Evolutionary conservation across 2,329 filamentous ascomycete species (phyloP).

Genomic region (Exophiala viscosa): DNA sequence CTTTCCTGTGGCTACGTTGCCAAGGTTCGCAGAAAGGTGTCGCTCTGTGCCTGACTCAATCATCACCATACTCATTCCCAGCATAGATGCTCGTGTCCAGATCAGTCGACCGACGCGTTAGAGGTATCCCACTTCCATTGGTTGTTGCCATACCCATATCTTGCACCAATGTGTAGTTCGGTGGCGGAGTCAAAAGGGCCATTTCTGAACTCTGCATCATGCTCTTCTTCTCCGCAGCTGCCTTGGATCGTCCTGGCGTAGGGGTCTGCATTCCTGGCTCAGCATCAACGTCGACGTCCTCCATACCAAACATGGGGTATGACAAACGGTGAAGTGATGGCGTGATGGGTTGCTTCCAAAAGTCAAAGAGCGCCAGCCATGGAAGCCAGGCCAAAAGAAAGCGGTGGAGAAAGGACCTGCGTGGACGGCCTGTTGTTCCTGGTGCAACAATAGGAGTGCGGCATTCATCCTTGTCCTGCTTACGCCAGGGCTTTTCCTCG

Average conservation of each 20-base stretch:
- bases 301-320: not conserved
- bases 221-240: no score
- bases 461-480: not conserved
- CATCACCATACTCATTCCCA: not conserved
- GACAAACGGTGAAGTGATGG: not conserved
- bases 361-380: constrained; percentile 11
- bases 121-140: not conserved
- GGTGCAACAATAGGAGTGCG: not conserved
- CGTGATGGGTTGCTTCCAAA: constrained; percentile 5
- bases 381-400: constrained; percentile 14
- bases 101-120: not conserved
- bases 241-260: no score
- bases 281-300: not conserved
- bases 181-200: no score
- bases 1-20: no score
- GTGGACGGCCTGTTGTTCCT: not conserved
- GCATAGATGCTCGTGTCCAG: not conserved
- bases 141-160: not conserved
- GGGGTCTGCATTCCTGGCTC: no score
- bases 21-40: not conserved
- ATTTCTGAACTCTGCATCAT: no score
- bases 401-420: constrained; percentile 4
- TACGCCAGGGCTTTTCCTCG: not conserved
- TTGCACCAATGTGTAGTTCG: no score
- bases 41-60: no score